phyloP scores from a whole-genome alignment of 257 asterid species.

The Penstemon eatonii region DNA sequence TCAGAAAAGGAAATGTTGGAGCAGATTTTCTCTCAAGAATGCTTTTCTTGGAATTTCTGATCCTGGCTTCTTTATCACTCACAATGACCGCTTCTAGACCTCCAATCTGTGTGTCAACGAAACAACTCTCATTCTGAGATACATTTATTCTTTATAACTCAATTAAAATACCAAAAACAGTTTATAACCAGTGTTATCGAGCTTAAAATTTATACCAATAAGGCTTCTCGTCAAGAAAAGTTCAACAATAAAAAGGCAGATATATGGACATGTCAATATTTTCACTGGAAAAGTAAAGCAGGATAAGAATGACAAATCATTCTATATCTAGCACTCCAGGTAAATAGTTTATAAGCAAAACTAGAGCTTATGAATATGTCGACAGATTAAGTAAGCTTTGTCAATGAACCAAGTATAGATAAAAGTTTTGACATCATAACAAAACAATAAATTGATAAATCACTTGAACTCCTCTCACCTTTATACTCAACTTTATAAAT shows the following conservation, averaged over 20 bases:
- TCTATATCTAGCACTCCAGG: neutral
- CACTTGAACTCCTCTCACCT: neutral
- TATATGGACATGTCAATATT: too few species aligned
- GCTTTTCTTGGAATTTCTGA: slow-evolving; percentile 57
- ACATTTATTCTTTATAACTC: too few species aligned
- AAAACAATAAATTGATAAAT: neutral
- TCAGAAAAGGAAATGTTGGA: slow-evolving; percentile 70
- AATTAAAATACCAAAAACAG: too few species aligned
- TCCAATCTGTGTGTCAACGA: slow-evolving; percentile 54
- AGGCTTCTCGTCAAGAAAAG: too few species aligned
- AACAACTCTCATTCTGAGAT: too few species aligned
- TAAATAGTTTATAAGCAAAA: neutral
- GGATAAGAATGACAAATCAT: neutral
- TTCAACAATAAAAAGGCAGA: too few species aligned
- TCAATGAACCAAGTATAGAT: neutral
- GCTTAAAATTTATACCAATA: too few species aligned
- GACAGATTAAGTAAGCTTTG: neutral
- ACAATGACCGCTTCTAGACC: slow-evolving; percentile 53
- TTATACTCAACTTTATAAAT: neutral
- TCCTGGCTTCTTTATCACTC: slow-evolving; percentile 63
- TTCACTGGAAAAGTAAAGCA: neutral
- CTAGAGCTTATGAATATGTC: neutral
- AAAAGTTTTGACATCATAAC: neutral
- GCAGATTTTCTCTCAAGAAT: slow-evolving; percentile 64
- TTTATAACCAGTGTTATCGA: too few species aligned